Percentiles rank a stretch among this genome's conserved stretches.
Conservation (phyloP, 768 basidiomycete genomes). For the Tricholoma furcatifolium region DNA sequence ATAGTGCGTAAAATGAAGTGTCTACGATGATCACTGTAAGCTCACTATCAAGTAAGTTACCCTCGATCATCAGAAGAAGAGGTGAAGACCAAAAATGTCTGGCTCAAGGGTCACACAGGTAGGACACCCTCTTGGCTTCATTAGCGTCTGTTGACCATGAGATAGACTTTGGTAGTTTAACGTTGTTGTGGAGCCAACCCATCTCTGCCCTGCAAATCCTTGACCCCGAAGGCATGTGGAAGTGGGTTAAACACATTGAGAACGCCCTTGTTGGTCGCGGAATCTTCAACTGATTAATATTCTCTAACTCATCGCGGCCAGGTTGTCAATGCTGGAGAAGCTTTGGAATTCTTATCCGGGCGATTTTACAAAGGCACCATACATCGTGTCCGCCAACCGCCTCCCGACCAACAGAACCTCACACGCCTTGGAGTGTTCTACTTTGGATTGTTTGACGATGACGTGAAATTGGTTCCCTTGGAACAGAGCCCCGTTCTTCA, state of each 20-base stretch:
- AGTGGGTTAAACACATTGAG: conserved; percentile 47
- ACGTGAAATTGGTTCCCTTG: conserved; percentile 39
- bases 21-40: too few species aligned
- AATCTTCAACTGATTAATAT: neutral
- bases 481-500: conserved; percentile 42
- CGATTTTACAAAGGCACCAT: conserved; percentile 49
- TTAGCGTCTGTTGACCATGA: neutral
- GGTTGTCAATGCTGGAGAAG: conserved; percentile 48
- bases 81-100: conserved; percentile 40
- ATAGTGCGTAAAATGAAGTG: conserved; percentile 33
- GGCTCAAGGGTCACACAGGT: conserved; percentile 53
- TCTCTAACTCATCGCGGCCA: conserved; percentile 3
- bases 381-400: conserved; percentile 50
- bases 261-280: conserved; percentile 38
- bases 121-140: neutral
- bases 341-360: conserved; percentile 46
- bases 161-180: conserved; percentile 43
- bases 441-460: conserved; percentile 44
- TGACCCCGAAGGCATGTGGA: conserved; percentile 40
- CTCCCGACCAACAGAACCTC: conserved; percentile 39
- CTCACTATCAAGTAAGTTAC: conserved; percentile 26
- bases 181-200: conserved; percentile 49
- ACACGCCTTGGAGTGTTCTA: conserved; percentile 49
- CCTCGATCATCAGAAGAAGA: conserved; percentile 43
- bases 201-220: conserved; percentile 46